Percentiles rank a stretch among this genome's conserved stretches.
Evolutionary conservation across 2,329 filamentous ascomycete species (phyloP).

Genomic region (Arthroderma sp.): DNA sequence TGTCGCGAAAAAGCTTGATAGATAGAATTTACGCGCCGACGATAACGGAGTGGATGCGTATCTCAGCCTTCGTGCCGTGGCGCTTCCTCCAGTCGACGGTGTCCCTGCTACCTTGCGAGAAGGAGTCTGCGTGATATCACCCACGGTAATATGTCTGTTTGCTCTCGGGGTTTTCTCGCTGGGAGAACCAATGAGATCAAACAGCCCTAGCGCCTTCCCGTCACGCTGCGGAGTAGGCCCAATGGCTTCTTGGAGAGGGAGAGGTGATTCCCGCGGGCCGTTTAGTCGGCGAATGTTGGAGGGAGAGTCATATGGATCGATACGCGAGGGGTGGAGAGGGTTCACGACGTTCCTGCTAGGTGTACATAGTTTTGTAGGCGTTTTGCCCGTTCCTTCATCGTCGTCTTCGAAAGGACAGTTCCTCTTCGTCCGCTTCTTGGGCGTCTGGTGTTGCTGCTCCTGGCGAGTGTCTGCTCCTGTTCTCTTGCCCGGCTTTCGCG

Average conservation of each 20-base stretch:
- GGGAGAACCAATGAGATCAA: constrained; percentile 36
- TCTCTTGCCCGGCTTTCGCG: constrained; percentile 8
- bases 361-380: constrained; percentile 8
- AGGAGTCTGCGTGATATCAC: constrained; percentile 28
- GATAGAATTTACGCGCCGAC: constrained; percentile 34
- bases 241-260: constrained; percentile 30
- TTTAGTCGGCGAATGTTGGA: constrained; percentile 28
- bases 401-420: constrained; percentile 2
- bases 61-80: constrained; percentile 5
- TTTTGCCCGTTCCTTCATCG: constrained; percentile 20
- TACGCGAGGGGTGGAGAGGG: constrained; percentile 25
- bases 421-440: constrained; percentile 15
- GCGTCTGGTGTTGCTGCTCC: background rate
- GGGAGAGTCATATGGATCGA: constrained; percentile 37
- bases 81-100: background rate
- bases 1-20: constrained; percentile 36
- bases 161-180: constrained; percentile 21
- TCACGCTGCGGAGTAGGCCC: constrained; percentile 40
- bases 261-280: constrained; percentile 22
- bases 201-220: constrained; percentile 37
- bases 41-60: constrained; percentile 30
- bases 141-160: constrained; percentile 9
- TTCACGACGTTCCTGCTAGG: constrained; percentile 23
- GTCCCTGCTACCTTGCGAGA: constrained; percentile 19
- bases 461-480: constrained; percentile 21